Evolutionary conservation across 176 grass and related monocot species (phyloP), one percentile per base, ranked within the genome.

Genomic region (Hsuehochloa calcarea): DNA sequence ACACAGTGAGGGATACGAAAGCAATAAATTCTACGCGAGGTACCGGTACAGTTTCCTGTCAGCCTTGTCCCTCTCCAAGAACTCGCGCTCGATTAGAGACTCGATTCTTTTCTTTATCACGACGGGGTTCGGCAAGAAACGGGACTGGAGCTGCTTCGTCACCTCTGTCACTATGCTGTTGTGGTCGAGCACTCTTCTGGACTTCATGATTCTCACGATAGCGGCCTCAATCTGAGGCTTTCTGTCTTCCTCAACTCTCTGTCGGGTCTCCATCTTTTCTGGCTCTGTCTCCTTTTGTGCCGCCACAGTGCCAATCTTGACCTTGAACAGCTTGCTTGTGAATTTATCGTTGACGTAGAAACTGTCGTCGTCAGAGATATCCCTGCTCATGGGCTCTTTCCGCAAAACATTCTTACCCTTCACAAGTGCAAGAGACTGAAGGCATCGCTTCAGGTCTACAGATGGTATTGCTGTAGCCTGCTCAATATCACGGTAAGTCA

Each of bases 341-440:
- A 96, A 93, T 63, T 96, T 96, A 40, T 96, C 89, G 8, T 93
- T 96, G 54, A 96, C 90, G 0, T 22, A 88, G 81, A 96, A 96
- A 45, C 84, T 80, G 65, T 96, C 91, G 37, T 96, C 89, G 8
- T 96, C 91, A 5, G 91, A 86, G 19, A 96, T 96, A 35, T 96
- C 94, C 84, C 88, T 80, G 85, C 94, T 96, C 94, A 96, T 93
- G 20, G 94, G 91, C n/a, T 96, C 94, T 82, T 96, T 96, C 1
- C 91, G 84, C 38, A 96, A 78, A 45, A 96, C 85, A n/a, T 96
- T 92, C 82, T 93, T 96, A 79, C 94, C 94, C 74, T 92, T 93
- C 67, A 96, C 91, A 29, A 88, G 90, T 65, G 94, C 91, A 29
- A 96, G 87, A 26, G 91, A 96, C 81, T 93, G 91, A 78, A 96